A percentile compares a stretch with the other conserved stretches of the same genome.
These are phyloP conservation scores for Rhodotorula kratochvilovae DNA, from an alignment of 768 basidiomycete genomes.

Conservation along the genomic window DNA sequence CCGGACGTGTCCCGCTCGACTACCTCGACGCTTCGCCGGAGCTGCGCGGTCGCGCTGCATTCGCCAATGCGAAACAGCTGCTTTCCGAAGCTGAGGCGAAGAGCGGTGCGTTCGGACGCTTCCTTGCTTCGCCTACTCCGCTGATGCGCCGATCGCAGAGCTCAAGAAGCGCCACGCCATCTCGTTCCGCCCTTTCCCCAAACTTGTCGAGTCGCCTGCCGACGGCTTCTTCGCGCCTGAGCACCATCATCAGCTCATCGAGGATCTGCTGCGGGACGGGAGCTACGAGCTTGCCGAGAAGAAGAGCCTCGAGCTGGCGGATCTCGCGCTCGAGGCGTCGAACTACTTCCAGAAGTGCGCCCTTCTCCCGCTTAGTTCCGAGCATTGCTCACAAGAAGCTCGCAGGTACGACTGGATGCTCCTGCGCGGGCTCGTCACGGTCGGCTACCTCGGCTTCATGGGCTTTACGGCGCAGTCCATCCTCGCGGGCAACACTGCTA, in stretches of 20 bases:
- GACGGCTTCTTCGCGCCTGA: neutral
- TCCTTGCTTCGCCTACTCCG: too few relatives aligned
- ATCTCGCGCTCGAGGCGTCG: slow-evolving; percentile 58
- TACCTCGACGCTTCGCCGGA: slow-evolving; percentile 58
- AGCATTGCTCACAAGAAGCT: too few relatives aligned
- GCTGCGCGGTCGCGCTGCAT: slow-evolving; percentile 55
- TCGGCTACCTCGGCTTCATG: slow-evolving; percentile 74
- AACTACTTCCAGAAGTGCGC: slow-evolving; percentile 69
- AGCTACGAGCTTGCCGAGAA: slow-evolving; percentile 56
- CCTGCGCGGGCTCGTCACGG: slow-evolving; percentile 63
- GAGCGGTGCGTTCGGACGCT: slow-evolving; percentile 56
- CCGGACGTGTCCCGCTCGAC: slow-evolving; percentile 69
- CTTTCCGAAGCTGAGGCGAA: slow-evolving; percentile 73
- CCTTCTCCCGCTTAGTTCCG: neutral
- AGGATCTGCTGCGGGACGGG: slow-evolving; percentile 51
- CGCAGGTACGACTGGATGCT: slow-evolving; percentile 65
- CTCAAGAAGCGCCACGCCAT: slow-evolving; percentile 59
- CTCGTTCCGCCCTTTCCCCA: slow-evolving; percentile 61
- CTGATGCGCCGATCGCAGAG: neutral
- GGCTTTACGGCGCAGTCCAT: slow-evolving; percentile 45
- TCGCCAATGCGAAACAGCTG: slow-evolving; percentile 65
- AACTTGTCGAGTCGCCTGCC: slow-evolving; percentile 46
- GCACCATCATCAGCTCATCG: slow-evolving; percentile 47
- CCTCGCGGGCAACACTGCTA: neutral
- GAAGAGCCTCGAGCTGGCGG: slow-evolving; percentile 56